Evolutionary conservation across 2,329 filamentous ascomycete species (phyloP), one percentile per base, ranked within the genome.

Genomic region (Alternaria conjuncta): DNA sequence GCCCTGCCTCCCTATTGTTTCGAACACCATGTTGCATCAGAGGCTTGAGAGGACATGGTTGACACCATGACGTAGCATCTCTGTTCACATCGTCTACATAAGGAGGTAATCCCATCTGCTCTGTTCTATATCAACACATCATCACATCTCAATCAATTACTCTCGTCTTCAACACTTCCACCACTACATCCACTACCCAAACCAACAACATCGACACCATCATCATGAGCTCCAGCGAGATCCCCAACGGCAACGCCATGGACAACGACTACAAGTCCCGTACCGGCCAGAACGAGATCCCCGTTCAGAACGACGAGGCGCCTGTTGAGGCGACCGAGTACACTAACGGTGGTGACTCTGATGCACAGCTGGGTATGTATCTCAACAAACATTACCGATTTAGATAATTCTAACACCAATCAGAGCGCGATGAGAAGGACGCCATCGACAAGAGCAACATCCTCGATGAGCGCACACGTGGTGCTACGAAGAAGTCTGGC

Each of bases 391-490:
- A 28, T 28, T 28, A 28, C 1, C 26, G 26, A 28, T 28, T 28
- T 28, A 10, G 26, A 28, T 28, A 28, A 11, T 5, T 10, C 32
- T 30, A 23, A 57, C 26, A 28, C 28, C 1, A 36, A 26, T 10
- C 57, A 84, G 83, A 77, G 43, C 76, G 75, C 8, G 85, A 86
- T 56, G 85, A 86, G 21, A 74, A 74, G 3, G 83, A 85, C 3
- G 84, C 84, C 4, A 85, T 86, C 46, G 81, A 86, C 57, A 60
- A 80, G 64, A 71, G 63, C 57, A 86, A 86, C 65, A 85, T 86
- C 43, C 68, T 86, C 6, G 77, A 81, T 4, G 76, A 74, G 25
- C 82, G 83, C 28, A 86, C 84, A 8, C 79, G 84, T 18, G 84
- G 84, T 59, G 84, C 83, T 0, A 72, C 82, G 0, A 84, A 84